A percentile compares a stretch with the other conserved stretches of the same genome.
Evolutionary conservation across 2,329 filamentous ascomycete species (phyloP).

Genomic region (Hymenoscyphus repandus): DNA sequence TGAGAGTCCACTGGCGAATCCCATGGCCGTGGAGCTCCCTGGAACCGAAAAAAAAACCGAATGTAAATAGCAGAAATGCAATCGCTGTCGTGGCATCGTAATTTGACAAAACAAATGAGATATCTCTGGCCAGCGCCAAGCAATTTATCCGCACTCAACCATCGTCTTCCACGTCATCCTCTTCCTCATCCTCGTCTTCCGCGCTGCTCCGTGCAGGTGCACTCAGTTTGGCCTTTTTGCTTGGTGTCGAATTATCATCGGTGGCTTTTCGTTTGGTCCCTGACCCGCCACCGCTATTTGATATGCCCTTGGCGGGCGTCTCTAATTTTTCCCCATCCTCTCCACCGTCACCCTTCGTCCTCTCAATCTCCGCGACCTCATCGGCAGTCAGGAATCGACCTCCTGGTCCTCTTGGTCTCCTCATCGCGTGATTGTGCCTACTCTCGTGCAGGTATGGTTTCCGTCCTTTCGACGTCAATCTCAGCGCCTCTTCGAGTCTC

Average conservation of each 20-base stretch:
- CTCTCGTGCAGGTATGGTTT: conserved; percentile 98
- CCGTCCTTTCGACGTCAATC: conserved; percentile 87
- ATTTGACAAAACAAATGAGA: conserved; percentile 22
- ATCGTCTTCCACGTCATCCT: conserved; percentile 29
- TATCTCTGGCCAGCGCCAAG: conserved; percentile 2
- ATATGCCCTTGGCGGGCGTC: conserved; percentile 26
- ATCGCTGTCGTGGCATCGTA: conserved; percentile 29
- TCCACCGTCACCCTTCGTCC: conserved; percentile 41
- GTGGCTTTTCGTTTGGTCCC: conserved; percentile 60
- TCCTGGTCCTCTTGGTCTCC: conserved; percentile 85
- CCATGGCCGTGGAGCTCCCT: background rate
- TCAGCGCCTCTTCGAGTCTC: conserved; percentile 85
- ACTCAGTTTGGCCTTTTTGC: conserved; percentile 47
- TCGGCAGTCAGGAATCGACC: conserved; percentile 95
- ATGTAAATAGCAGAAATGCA: conserved; percentile 15
- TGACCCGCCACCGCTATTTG: conserved; percentile 29
- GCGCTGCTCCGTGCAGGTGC: conserved; percentile 20
- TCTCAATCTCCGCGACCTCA: conserved; percentile 86
- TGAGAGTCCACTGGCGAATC: background rate
- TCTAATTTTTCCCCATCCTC: conserved; percentile 34
- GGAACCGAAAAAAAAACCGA: background rate
- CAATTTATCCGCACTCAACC: conserved; percentile 12
- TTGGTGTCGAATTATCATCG: conserved; percentile 40
- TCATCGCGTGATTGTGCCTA: conserved; percentile 96
- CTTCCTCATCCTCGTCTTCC: conserved; percentile 37